Base-by-base conservation (phyloP, 257 asterid genomes). In the Solanum medicagineum region DNA sequence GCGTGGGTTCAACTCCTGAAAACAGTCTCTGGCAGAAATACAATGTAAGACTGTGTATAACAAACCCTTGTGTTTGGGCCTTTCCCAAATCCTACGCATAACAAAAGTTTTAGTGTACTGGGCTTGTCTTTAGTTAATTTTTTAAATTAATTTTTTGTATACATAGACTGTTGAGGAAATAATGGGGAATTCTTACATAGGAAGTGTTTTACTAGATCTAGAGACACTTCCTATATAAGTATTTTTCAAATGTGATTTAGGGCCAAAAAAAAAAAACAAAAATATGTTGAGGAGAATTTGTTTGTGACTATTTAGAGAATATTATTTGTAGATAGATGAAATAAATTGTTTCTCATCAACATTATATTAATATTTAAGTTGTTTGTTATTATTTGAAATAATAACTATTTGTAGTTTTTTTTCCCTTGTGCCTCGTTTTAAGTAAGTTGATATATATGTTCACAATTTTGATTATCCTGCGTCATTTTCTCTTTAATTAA, bases 171-270 rank as follows among this genome's bases (percentile, higher is more conserved):
- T n/a, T 49, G n/a, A 82, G 42, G 49, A 51, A 59, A 60, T 82
- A 42, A 82, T 42, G 77, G 62, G 60, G 22, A 44, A 82, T 82
- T 59, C 47, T 82, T 82, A 82, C 73, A 36, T 82, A 82, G 85
- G 85, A 82, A 82, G 85, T 82, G 85, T 49, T 62, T 42, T 42
- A 44, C 57, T 26, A 65, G 73, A 12, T 65, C 0, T 65, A 65
- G n/a, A 29, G 47, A 66, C 77, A 82, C 85, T 82, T 82, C 85
- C 85, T 82, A 60, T 49, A 11, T 82, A 82, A 82, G 85, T 59
- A 82, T 82, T 82, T 42, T 62, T 45, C 26, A 44, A 62, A 44
- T 51, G 45, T 77, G 47, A 19, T 62, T 82, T 62, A 81, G 77
- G 82, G 42, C n/a, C 1, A 26, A 26, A 29, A 2, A 2, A 29